Base-by-base conservation (phyloP, 345 rosid genomes). In the Aquilaria yunnanensis region DNA sequence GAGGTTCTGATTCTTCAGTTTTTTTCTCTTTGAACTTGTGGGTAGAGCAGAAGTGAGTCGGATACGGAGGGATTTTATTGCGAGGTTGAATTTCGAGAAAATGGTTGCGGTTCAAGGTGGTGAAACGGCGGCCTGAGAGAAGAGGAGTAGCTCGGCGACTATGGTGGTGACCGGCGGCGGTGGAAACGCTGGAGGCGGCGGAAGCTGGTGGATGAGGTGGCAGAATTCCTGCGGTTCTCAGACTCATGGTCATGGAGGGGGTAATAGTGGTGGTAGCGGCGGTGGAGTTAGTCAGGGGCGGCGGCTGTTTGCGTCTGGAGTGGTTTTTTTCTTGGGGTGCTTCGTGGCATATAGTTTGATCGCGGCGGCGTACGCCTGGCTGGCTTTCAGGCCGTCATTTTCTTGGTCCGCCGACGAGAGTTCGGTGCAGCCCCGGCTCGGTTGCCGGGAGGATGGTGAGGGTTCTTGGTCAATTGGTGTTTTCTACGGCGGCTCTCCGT, bases 381-480 rank as follows among this genome's bases (percentile, higher is more conserved):
- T 88, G 3, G 63, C 66, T 34, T 78, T 84, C 65, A 63, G 66
- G 58, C 69, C 43, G 43, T 37, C 43, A 5, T 37, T 37, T 5
- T 37, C 43, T 37, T 37, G 43, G 43, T 4, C 43, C 85, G 41
- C 57, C 60, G 56, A 68, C 52, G 64, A 56, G 8, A 70, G 59
- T 60, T 60, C 73, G 48, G 72, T 70, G 54, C 65, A 70, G 52
- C 61, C 76, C 51, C 75, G 87, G 12, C n/a, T 73, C 11, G 96
- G 97, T 31, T 91, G 97, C 32, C 75, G 51, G 56, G 89, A 83
- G 32, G 96, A 91, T 57, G 70, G 74, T 61, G 97, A 91, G 59
- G 97, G 96, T 69, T 88, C 96, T 9, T 91, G 96, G 97, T 82
- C 97, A 2, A 68, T 91, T 70, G 97, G 97, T 14, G 83, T 86